Conservation (phyloP, 257 asterid species). For the Handroanthus guayacan region DNA sequence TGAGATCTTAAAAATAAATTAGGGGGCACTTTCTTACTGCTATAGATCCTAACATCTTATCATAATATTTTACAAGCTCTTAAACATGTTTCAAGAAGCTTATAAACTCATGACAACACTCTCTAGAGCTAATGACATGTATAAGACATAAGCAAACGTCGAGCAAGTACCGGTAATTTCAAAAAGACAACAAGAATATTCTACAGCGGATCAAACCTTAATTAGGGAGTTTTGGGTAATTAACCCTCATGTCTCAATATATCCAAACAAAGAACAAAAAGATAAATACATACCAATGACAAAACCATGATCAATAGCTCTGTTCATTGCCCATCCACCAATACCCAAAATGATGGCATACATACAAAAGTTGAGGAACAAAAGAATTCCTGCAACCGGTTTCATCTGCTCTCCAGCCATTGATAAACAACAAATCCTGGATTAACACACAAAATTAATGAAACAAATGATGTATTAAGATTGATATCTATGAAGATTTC, state of each 20-base stretch:
- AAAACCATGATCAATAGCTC: slow-evolving; percentile 81
- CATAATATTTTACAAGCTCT: no score
- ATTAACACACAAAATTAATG: neutral
- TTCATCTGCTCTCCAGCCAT: slow-evolving; percentile 68
- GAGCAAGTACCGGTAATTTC: no score
- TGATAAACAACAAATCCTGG: neutral
- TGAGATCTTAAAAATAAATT: no score
- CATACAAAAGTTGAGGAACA: slow-evolving; percentile 91
- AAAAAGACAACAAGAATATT: no score
- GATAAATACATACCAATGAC: slow-evolving; percentile 58
- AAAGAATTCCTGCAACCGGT: slow-evolving; percentile 68
- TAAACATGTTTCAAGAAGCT: no score
- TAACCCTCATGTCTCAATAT: neutral
- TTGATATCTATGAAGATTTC: neutral
- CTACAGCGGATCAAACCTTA: no score
- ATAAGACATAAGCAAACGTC: no score
- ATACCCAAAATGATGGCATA: slow-evolving; percentile 71
- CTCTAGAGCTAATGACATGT: no score
- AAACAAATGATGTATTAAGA: neutral
- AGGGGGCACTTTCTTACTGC: no score
- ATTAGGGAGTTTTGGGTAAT: no score
- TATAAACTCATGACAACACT: no score
- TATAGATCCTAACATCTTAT: no score
- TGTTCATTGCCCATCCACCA: slow-evolving; percentile 81
- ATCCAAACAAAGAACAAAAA: neutral